Percentiles rank a stretch among this genome's conserved stretches.
phyloP scores from a whole-genome alignment of 805 yeast species.

The Allodekkera sacchari region DNA sequence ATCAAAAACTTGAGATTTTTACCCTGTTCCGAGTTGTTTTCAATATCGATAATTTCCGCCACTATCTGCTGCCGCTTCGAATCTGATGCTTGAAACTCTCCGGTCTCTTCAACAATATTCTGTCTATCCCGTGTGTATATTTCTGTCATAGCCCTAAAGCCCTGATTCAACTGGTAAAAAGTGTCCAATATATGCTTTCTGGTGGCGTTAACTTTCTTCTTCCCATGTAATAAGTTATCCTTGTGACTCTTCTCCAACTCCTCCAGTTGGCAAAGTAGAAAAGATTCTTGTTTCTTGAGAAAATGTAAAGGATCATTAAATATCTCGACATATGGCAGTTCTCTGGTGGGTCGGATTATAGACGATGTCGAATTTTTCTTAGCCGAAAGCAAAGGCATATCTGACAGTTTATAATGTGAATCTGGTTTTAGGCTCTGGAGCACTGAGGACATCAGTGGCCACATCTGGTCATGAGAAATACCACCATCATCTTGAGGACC shows the following conservation, averaged over 20 bases:
- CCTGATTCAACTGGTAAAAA: conserved; percentile 31
- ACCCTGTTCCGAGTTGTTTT: conserved; percentile 34
- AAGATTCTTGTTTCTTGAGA: conserved; percentile 23
- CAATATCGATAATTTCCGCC: conserved; percentile 29
- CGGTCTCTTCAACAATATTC: not conserved
- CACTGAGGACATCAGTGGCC: conserved; percentile 5
- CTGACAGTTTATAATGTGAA: not conserved
- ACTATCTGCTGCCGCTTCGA: conserved; percentile 26
- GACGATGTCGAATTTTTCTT: too few relatives aligned
- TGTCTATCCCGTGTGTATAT: conserved; percentile 32
- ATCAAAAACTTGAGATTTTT: conserved; percentile 29
- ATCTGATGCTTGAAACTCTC: conserved; percentile 33
- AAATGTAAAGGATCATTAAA: conserved; percentile 24
- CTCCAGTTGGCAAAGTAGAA: conserved; percentile 12
- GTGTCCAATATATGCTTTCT: conserved; percentile 23
- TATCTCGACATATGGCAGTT: conserved; percentile 6
- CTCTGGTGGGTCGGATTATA: too few relatives aligned
- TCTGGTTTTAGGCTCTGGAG: conserved; percentile 2
- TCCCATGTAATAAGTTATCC: conserved; percentile 25
- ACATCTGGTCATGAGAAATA: conserved; percentile 5
- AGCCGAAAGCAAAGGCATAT: too few relatives aligned
- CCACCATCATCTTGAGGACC: too few relatives aligned
- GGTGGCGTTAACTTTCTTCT: conserved; percentile 22
- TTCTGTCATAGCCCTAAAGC: conserved; percentile 37
- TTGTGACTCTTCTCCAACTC: conserved; percentile 20